Evolutionary conservation across 2,329 filamentous ascomycete species (phyloP).

Genomic region (Phyllosticta citribraziliensis): DNA sequence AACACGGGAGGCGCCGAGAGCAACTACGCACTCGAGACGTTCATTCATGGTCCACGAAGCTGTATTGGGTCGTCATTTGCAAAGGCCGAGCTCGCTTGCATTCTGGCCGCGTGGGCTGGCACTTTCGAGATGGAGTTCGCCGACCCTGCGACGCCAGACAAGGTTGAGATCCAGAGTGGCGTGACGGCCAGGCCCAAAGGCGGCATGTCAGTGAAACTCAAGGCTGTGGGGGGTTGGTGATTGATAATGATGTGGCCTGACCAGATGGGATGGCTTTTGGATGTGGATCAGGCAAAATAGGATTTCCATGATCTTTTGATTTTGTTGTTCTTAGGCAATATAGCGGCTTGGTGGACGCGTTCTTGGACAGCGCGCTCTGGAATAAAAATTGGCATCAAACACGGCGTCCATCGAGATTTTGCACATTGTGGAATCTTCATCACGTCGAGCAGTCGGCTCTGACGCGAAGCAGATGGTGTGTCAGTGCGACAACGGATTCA

Average conservation of each 20-base stretch:
- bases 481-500: background rate
- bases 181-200: constrained; percentile 64
- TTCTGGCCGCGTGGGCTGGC: constrained; percentile 69
- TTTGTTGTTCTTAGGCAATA: background rate
- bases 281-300: background rate
- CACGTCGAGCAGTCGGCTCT: background rate
- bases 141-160: constrained; percentile 39
- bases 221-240: constrained; percentile 57
- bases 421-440: background rate
- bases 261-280: background rate
- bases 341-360: background rate
- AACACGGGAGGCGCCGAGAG: constrained; percentile 62
- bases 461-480: background rate
- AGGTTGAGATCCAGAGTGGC: constrained; percentile 57
- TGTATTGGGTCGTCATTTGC: constrained; percentile 81
- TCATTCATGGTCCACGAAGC: constrained; percentile 74
- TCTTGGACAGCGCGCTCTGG: background rate
- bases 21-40: constrained; percentile 72
- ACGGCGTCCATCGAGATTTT: background rate
- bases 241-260: background rate
- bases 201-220: constrained; percentile 61
- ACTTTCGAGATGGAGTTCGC: constrained; percentile 61
- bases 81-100: constrained; percentile 72
- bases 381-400: background rate
- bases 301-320: background rate